phyloP scores from a whole-genome alignment of 306 rosid genomes.

The Sicyos edulis region DNA sequence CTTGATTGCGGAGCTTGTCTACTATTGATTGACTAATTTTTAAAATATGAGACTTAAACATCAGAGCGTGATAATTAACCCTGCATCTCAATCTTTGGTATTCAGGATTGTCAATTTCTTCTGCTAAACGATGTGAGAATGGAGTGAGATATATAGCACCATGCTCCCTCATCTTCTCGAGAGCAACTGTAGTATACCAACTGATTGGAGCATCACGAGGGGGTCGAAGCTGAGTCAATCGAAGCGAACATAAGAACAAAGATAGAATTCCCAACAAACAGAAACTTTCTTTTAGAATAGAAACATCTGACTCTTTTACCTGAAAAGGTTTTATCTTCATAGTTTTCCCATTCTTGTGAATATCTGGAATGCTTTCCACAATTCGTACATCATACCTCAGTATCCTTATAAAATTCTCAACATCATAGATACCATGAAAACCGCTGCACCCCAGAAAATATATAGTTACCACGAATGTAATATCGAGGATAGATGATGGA shows the following conservation, averaged over 20 bases:
- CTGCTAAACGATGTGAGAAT: constrained; percentile 94
- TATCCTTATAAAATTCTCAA: constrained; percentile 72
- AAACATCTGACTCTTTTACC: constrained; percentile 35
- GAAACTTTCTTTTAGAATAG: constrained; percentile 17
- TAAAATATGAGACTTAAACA: constrained; percentile 86
- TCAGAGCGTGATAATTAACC: constrained; percentile 90
- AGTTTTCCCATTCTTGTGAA: constrained; percentile 58
- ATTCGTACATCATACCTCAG: constrained; percentile 74
- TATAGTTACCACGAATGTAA: background rate
- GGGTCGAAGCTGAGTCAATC: constrained; percentile 62
- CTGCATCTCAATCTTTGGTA: constrained; percentile 96
- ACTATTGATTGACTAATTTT: constrained; percentile 82
- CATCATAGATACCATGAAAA: constrained; percentile 91
- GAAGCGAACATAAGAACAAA: constrained; percentile 16
- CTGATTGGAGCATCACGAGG: constrained; percentile 85
- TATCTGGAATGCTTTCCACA: constrained; percentile 83
- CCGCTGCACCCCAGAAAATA: constrained; percentile 50
- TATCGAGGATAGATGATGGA: background rate
- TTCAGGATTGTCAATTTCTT: constrained; percentile 86
- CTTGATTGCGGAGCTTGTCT: constrained; percentile 84
- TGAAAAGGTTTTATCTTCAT: constrained; percentile 89
- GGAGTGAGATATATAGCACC: constrained; percentile 96
- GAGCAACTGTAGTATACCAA: constrained; percentile 81
- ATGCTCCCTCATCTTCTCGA: constrained; percentile 78
- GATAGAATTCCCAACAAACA: constrained; percentile 13